Evolutionary conservation across 495 filamentous ascomycete genomes (phyloP), one percentile per base, ranked within the genome.

Genomic region (Penicillium manginii): DNA sequence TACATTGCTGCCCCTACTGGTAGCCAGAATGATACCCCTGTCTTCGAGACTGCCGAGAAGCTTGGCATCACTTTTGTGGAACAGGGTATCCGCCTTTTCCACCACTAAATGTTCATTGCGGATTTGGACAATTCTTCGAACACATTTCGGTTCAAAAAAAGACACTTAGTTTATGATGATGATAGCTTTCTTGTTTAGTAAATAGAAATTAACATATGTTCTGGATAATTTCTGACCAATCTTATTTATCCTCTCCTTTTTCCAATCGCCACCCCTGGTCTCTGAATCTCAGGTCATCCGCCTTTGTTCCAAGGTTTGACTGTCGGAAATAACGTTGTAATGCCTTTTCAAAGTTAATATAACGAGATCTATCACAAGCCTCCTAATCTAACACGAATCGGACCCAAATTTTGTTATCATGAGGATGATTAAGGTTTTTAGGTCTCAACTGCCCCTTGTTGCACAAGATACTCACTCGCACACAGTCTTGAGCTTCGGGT

Each of bases 1-100:
- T 98, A 96, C 79, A 86, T 98, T 59, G 92, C 96, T 45, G 93
- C 93, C 52, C 94, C 94, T 17, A 88, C 83, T 42, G 94, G 94
- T 54, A 97, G 92, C 74, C 92, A 96, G 74, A 97, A 97, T 69
- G 96, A 98, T 71, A 75, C 78, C 42, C 83, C 88, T 37, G 93
- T 97, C 26, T 91, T 96, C 65, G 88, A 90, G 69, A 92, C 92
- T n/a, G 91, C 93, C 17, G 90, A 94, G 80, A 91, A 94, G 82
- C 83, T 96, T 47, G 91, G 90, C 19, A 94, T 97, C 60, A 87
- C 85, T 17, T 97, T 98, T 73, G 88, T 96, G 22, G 90, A 96
- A 81, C 92, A 96, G 81, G 87, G 85, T 62, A 84, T 86, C 40
- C 86, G 93, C 61, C 83, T 96, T 64, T 96, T 96, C 85, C 91